Base-by-base conservation (phyloP, 2,329 filamentous ascomycete species). In the Colletotrichum brevisporum region DNA sequence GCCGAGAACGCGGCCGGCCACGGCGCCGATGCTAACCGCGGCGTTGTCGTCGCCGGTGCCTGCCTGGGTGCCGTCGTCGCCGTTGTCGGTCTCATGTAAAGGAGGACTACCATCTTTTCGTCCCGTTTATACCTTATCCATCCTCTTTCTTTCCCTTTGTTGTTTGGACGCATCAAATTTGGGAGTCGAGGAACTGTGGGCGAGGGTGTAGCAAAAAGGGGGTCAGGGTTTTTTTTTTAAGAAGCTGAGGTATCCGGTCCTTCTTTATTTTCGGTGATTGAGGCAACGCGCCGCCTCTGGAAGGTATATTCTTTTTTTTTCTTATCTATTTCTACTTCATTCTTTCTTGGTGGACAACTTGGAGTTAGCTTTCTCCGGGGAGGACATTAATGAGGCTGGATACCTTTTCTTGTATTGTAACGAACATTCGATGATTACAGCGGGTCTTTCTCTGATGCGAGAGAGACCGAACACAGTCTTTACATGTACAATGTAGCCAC, bases 1-100 rank as follows among this genome's bases (percentile, higher is more conserved):
- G 39, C 60, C 2, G 47, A 57, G 4, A 69, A 56, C 36, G 57
- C 58, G 2, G 69, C 57, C n/a, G 57, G 63, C 31, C 31, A 36
- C 1, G 54, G 53, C 4, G 36, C 41, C 5, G 64, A 64, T 27
- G 69, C 59, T 6, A 67, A 71, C 18, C 67, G n/a, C 21, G 63
- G 48, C 3, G 71, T 72, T 27, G 63, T 72, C 58, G 63, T 73
- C 3, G 55, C 69, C 2, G 74, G 72, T 3, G 71, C 55, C 3
- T 65, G 66, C 39, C 56, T 76, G 41, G 73, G 65, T 6, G 74
- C 70, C 12, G 64, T 69, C 16, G 27, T 75, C n/a, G 68, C 70
- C 2, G 71, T 66, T 8, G 73, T 70, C 56, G 74, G 67, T 4
- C 21, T 71, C 31, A 56, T 76, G 70, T 76, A 69, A 71, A 27